These are phyloP conservation scores for Geotrichum australiense DNA, from an alignment of 1,139 yeast species.

Conservation along the genomic window DNA sequence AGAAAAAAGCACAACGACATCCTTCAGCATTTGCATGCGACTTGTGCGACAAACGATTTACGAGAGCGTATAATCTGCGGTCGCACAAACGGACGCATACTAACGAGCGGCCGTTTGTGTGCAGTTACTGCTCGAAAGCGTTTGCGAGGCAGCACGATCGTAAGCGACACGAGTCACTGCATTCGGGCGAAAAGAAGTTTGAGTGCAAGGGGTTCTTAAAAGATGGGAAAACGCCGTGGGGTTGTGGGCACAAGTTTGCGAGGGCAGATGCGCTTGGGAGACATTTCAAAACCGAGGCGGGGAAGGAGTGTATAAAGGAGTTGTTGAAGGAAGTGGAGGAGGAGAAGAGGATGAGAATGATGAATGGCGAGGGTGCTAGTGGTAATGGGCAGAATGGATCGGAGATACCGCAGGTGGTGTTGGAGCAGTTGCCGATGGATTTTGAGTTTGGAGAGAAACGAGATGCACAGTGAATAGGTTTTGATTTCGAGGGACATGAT, in stretches of 20 bases:
- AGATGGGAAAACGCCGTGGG: slow-evolving; percentile 62
- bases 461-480: too few species aligned
- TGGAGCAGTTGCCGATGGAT: slow-evolving; percentile 9
- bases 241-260: slow-evolving; percentile 90
- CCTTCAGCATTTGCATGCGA: slow-evolving; percentile 80
- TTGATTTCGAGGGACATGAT: too few species aligned
- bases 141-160: slow-evolving; percentile 95
- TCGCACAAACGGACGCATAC: slow-evolving; percentile 92
- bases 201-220: slow-evolving; percentile 71
- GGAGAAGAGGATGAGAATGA: slow-evolving; percentile 22
- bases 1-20: slow-evolving; percentile 61
- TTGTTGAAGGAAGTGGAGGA: slow-evolving; percentile 60
- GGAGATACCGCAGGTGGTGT: slow-evolving; percentile 1
- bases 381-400: slow-evolving; percentile 8
- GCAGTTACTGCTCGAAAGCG: slow-evolving; percentile 84
- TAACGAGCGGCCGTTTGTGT: slow-evolving; percentile 84
- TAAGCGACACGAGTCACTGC: slow-evolving; percentile 88
- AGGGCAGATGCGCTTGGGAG: slow-evolving; percentile 92
- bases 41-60: slow-evolving; percentile 77
- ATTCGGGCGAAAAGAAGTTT: slow-evolving; percentile 82
- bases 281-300: slow-evolving; percentile 92
- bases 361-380: slow-evolving; percentile 22
- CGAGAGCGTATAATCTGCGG: slow-evolving; percentile 86
- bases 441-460: too few species aligned
- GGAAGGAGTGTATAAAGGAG: slow-evolving; percentile 72